These are phyloP conservation scores for Periglandula ipomoeae DNA, from an alignment of 2,329 filamentous ascomycete species.

Conservation along the genomic window DNA sequence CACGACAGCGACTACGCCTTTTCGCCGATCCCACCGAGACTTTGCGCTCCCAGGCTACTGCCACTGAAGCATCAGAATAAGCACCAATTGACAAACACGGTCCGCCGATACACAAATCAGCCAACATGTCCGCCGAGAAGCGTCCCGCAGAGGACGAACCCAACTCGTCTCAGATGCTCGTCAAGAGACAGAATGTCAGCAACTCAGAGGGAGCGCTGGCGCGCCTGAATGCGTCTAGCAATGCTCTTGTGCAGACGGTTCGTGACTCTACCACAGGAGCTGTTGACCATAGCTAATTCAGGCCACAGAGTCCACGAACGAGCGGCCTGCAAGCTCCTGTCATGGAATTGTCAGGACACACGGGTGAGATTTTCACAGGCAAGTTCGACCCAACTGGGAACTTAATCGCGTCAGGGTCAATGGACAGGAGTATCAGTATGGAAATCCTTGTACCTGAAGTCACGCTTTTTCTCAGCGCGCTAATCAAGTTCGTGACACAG, in stretches of 20 bases:
- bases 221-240: conserved; percentile 40
- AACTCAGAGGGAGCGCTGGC: conserved; percentile 38
- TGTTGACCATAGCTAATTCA: not conserved
- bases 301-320: conserved; percentile 60
- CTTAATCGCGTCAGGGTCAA: conserved; percentile 85
- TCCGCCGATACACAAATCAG: not conserved
- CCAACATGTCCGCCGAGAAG: conserved; percentile 82
- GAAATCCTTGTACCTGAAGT: not conserved
- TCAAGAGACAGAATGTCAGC: conserved; percentile 76
- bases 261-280: conserved; percentile 13
- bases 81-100: no score
- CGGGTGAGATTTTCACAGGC: conserved; percentile 83
- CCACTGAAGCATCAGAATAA: no score
- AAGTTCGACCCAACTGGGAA: conserved; percentile 85
- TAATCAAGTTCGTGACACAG: conserved; percentile 30
- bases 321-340: conserved; percentile 81
- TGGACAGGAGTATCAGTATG: conserved; percentile 85
- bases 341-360: conserved; percentile 79
- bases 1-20: not conserved
- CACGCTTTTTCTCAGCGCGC: not conserved
- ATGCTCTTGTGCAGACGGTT: conserved; percentile 43
- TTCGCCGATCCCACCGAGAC: no score
- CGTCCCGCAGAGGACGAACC: conserved; percentile 81
- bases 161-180: conserved; percentile 66
- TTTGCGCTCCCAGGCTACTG: not conserved